Base-by-base conservation (phyloP, 345 rosid species). In the Rhizophora mangle region DNA sequence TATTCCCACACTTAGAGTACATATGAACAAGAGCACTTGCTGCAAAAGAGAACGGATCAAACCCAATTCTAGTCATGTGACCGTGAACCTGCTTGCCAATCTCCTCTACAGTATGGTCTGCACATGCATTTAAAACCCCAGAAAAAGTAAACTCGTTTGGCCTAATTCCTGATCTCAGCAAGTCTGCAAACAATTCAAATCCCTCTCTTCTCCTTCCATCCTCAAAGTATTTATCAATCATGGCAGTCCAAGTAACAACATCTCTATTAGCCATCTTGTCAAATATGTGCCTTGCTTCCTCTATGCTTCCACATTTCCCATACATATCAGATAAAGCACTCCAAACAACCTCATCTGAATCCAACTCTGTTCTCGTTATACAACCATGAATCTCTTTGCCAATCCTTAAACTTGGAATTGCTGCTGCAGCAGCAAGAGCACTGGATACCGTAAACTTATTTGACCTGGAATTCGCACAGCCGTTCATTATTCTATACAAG, bases 351-450 rank as follows among this genome's bases (percentile, higher is more conserved):
- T 89, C 91, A 77, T 93, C 97, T 2, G 91, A 89, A 65, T 85
- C 96, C 74, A 93, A 75, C 30, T 89, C 89, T 53, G 77, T 80
- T 74, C 96, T 76, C 46, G 75, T 79, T 5, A 91, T 81, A 67
- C 82, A 87, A 72, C 87, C 92, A 68, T 93, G 98, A 79, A 93
- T 83, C 80, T 93, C 98, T 71, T 76, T 89, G 55, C 98, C 98
- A 22, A 46, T 54, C 43, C 71, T 76, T 24, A 87, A 73, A 81
- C 89, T 84, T 0, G 79, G 76, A 70, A 89, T 24, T 9, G 86
- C 85, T 6, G 97, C 88, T 31, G 85, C 82, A n/a, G 97, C 97
- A 72, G 94, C 77, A 43, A 93, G 85, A 22, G 79, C 91, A 55
- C 90, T 85, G 1, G 93, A 89, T 70, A 86, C 74, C 0, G 91